A percentile compares a stretch with the other conserved stretches of the same genome.
Conservation (phyloP, 208 protist species). For the Trichomonas tenax region DNA sequence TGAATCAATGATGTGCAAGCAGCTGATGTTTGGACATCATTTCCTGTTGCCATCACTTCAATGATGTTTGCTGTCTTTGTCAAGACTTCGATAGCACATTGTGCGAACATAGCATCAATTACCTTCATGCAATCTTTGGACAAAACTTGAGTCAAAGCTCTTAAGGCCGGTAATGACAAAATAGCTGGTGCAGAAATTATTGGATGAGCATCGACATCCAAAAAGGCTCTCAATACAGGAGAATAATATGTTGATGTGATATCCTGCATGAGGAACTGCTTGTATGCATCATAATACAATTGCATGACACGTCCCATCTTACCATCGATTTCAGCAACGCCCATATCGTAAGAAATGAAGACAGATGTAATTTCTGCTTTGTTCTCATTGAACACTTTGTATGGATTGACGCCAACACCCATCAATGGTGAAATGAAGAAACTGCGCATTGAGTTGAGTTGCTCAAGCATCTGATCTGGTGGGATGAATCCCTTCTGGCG, state of each 20-base stretch:
- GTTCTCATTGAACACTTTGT: not conserved
- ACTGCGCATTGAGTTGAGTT: not conserved
- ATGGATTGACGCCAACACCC: not conserved
- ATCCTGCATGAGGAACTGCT: not conserved
- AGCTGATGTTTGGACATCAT: not conserved
- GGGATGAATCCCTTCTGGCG: not conserved
- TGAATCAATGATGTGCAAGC: not conserved
- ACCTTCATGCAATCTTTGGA: not conserved
- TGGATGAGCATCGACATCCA: not conserved
- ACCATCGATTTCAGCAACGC: not conserved
- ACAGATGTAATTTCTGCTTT: not conserved
- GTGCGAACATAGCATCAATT: not conserved
- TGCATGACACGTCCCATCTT: not conserved
- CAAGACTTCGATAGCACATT: not conserved
- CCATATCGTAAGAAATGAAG: not conserved
- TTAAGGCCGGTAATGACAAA: not conserved
- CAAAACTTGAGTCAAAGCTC: not conserved
- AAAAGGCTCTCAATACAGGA: not conserved
- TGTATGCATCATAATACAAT: not conserved
- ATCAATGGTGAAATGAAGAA: not conserved
- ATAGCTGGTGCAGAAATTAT: not conserved
- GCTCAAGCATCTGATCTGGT: not conserved
- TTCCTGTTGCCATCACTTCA: not conserved
- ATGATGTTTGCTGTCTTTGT: not conserved
- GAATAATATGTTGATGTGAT: not conserved